These are phyloP conservation scores for Aeschynomene evenia DNA, from an alignment of 306 rosid species.

Conservation along the genomic window DNA sequence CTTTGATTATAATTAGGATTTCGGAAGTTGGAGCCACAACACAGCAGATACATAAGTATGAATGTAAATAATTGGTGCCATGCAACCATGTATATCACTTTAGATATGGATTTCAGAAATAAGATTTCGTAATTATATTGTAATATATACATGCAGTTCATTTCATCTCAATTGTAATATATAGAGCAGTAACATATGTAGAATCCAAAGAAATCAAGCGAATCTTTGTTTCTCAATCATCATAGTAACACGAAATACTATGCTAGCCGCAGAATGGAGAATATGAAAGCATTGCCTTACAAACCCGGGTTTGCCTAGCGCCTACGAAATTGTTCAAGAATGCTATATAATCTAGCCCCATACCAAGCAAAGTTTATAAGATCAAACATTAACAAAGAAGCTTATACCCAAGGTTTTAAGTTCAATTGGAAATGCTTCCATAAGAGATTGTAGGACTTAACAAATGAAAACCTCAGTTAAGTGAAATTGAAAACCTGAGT, in stretches of 20 bases:
- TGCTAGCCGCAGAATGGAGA: neutral
- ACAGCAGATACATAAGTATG: neutral
- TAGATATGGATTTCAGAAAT: slow-evolving; percentile 4
- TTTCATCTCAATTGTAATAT: neutral
- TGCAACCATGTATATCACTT: slow-evolving; percentile 8
- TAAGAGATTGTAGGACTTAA: neutral
- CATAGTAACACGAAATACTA: neutral
- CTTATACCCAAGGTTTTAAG: neutral
- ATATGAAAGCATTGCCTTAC: neutral
- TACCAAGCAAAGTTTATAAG: neutral
- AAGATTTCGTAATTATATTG: neutral
- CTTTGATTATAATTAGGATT: neutral
- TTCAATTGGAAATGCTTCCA: neutral
- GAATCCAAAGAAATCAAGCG: slow-evolving; percentile 6
- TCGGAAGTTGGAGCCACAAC: neutral
- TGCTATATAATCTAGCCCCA: neutral
- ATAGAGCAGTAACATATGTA: neutral
- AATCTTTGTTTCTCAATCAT: neutral
- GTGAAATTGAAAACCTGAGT: slow-evolving; percentile 56
- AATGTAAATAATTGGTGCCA: neutral
- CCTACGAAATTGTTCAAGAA: neutral
- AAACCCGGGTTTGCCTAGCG: neutral
- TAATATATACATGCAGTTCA: neutral
- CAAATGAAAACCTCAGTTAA: neutral
- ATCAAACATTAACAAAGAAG: neutral